Conservation (phyloP, 176 grass and related monocot genomes). For the Typha latifolia region DNA sequence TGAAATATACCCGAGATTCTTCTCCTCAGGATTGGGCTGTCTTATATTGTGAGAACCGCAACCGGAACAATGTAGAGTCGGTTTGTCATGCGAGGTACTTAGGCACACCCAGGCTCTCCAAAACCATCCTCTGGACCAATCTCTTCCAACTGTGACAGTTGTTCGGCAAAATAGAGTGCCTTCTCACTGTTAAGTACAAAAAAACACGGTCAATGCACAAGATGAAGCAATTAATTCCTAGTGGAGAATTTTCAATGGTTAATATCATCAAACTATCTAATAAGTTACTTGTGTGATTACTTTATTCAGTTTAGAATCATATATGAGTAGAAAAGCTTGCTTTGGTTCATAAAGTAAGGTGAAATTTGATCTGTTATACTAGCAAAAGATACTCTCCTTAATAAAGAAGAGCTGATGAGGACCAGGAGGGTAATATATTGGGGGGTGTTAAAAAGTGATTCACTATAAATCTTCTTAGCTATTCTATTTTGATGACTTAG, state of each 20-base stretch:
- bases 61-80: slow-evolving; percentile 22
- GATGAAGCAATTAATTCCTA: neutral
- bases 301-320: too few relatives aligned
- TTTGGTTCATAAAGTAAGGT: too few relatives aligned
- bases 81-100: slow-evolving; percentile 24
- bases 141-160: slow-evolving; percentile 30
- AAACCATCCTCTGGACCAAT: slow-evolving; percentile 51
- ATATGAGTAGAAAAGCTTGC: too few relatives aligned
- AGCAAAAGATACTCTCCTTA: too few relatives aligned
- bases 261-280: too few relatives aligned
- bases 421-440: too few relatives aligned
- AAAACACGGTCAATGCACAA: neutral
- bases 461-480: too few relatives aligned
- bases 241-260: neutral
- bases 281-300: too few relatives aligned
- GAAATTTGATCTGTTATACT: too few relatives aligned
- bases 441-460: too few relatives aligned
- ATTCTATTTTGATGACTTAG: too few relatives aligned
- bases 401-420: too few relatives aligned
- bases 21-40: slow-evolving; percentile 26
- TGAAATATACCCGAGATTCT: slow-evolving; percentile 19
- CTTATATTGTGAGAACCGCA: slow-evolving; percentile 50
- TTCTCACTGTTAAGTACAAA: slow-evolving; percentile 22
- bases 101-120: slow-evolving; percentile 42
- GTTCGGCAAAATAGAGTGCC: slow-evolving; percentile 5